phyloP scores from a whole-genome alignment of 2,329 filamentous ascomycete species.

The Alternaria solani region DNA sequence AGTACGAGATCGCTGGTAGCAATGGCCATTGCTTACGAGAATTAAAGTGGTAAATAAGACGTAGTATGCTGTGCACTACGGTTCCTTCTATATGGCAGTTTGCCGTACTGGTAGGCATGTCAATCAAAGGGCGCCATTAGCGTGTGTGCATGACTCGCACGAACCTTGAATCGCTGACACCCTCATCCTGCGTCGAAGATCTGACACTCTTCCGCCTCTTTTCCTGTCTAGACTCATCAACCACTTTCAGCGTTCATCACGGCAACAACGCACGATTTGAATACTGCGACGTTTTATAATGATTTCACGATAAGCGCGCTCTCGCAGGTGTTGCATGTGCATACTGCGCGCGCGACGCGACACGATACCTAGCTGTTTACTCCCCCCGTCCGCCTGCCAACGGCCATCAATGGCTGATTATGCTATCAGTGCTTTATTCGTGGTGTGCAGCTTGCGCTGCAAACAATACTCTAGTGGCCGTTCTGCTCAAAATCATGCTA shows the following conservation, averaged over 20 bases:
- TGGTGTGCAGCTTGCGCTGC: no score
- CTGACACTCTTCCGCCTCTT: not conserved
- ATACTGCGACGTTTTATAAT: not conserved
- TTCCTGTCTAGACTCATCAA: not conserved
- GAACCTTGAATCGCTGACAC: no score
- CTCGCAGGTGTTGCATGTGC: not conserved
- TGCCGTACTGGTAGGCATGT: not conserved
- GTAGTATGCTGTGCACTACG: not conserved
- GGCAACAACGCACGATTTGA: not conserved
- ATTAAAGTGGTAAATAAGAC: not conserved
- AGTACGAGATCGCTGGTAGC: conserved; percentile 21
- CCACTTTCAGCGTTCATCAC: not conserved
- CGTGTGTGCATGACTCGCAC: not conserved
- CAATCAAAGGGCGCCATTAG: not conserved
- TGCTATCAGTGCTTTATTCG: not conserved
- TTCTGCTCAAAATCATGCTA: no score
- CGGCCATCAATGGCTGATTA: not conserved
- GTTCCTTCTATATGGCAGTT: not conserved
- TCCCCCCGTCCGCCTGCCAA: not conserved
- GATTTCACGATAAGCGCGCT: not conserved
- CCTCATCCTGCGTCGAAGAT: not conserved
- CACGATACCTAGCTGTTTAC: not conserved
- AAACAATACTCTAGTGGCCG: no score
- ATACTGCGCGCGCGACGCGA: not conserved
- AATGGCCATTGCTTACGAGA: not conserved